Evolutionary conservation across 768 basidiomycete genomes (phyloP), one percentile per base, ranked within the genome.

Genomic region (Mycena vitilis): DNA sequence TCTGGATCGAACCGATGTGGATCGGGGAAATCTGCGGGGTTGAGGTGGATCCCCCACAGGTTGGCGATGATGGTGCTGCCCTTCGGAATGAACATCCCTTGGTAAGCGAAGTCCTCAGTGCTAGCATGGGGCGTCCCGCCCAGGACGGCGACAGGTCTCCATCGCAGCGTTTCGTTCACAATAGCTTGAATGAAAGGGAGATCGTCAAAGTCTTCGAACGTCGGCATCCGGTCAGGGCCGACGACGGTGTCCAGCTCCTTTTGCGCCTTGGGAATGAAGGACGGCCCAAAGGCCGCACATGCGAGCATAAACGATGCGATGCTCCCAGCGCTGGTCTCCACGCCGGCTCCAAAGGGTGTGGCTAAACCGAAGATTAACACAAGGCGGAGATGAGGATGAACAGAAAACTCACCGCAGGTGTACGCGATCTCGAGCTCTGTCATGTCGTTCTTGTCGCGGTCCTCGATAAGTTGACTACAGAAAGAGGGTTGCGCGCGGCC

Each of bases 291-390:
- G 15, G 64, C 34, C 15, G 71, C 61, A 22, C 56, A 75, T 74
- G 60, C 70, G 78, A 81, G 75, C 53, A 82, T 73, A 58, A 83
- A 80, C 6, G 73, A 74, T 7, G 75, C 65, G 3, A 79, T 66
- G 20, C 76, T 81, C 1, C 78, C 79, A 11, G 78, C 74, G 22
- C 79, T 82, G 79, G 83, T 83, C 59, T 84, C 84, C n/a, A 83
- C 83, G 0, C 84, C 85, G 38, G 85, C 85, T 9, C 82, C 83
- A 67, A 86, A 86, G 0, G 84, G 83, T 8, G 70, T 71, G 15
- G 34, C 69, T 70, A 60, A 37, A 36, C 40, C 57, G 34, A 59
- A 16, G 12, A 30, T 65, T 1, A 66, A 22, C 13, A 22, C 2
- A 34, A 38, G 30, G 5, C 30, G 5, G 10, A n/a, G 13, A 12